phyloP scores from a whole-genome alignment of 2,329 filamentous ascomycete genomes.

The Tolypocladium guangdongense region DNA sequence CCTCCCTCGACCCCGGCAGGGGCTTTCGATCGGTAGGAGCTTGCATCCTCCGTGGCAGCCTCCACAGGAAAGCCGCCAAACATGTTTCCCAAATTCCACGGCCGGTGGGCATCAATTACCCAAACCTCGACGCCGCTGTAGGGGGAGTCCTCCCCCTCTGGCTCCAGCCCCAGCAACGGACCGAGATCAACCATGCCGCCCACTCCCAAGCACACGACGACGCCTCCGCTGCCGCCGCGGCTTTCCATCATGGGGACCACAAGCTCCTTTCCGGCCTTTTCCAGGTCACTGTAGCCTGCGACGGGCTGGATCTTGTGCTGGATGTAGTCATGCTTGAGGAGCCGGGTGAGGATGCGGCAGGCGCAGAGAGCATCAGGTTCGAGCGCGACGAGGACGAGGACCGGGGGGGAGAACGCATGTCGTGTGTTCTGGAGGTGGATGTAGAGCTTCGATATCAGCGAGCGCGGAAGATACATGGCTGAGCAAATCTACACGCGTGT shows the following conservation, averaged over 20 bases:
- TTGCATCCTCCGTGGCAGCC: constrained; percentile 34
- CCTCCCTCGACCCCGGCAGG: constrained; percentile 62
- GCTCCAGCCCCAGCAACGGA: constrained; percentile 59
- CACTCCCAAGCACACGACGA: constrained; percentile 86
- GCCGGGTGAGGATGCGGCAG: constrained; percentile 80
- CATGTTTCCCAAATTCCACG: constrained; percentile 90
- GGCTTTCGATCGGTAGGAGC: constrained; percentile 38
- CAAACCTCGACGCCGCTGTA: constrained; percentile 88
- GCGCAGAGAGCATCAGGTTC: constrained; percentile 94
- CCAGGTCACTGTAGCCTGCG: constrained; percentile 81
- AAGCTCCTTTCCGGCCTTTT: constrained; percentile 65
- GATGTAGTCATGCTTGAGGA: constrained; percentile 97
- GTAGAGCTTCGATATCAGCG: constrained; percentile 84
- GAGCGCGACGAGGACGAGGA: constrained; percentile 83
- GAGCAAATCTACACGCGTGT: constrained; percentile 17
- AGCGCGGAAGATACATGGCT: constrained; percentile 87
- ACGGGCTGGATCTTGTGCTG: constrained; percentile 95
- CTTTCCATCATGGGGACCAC: constrained; percentile 79
- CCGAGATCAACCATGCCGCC: constrained; percentile 86
- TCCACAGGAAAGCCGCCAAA: constrained; percentile 64
- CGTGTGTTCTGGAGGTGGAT: constrained; percentile 75
- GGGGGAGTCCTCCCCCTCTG: constrained; percentile 52
- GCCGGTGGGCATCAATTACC: constrained; percentile 82
- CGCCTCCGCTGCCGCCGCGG: constrained; percentile 72
- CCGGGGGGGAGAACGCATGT: constrained; percentile 82